Evolutionary conservation across 805 yeast species (phyloP), one percentile per base, ranked within the genome.

Genomic region (Ogataea paraovalis): DNA sequence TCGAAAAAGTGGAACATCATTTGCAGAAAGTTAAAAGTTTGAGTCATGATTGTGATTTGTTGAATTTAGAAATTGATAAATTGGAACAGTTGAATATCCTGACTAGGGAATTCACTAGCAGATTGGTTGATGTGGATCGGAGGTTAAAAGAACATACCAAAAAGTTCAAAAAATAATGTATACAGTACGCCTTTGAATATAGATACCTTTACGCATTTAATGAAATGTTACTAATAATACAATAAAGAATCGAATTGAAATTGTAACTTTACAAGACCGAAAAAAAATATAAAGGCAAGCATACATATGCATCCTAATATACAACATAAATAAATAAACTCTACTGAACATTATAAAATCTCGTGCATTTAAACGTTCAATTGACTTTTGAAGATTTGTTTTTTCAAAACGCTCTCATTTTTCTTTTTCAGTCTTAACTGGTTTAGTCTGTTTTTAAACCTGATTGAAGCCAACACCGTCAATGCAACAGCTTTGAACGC

Each of bases 401-500:
- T 50, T 39, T 62, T 63, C 14, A 60, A 47, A 7, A 22, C 25
- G 25, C 21, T 40, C 22, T 57, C 60, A 32, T 54, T 47, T 19
- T 27, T 33, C 36, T 53, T 52, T 38, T 49, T 53, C 7, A 39
- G 30, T 18, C 52, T 55, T 16, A 54, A n/a, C 39, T 59, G 62
- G 28, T 41, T 62, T 20, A 62, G 47, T 41, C 73, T 62, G 20
- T 68, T 61, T 48, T 60, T 63, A 28, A 72, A 63, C 43, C 74
- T 57, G 30, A 70, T 64, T 27, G 65, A 61, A 3, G 73, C 74
- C 36, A 71, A 53, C 20, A 70, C 75, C 33, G 63, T 62, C 44
- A 66, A 57, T 20, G 68, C 61, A 16, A 64, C 55, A 1, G 62
- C 57, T 41, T 50, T 58, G 23, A 69, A 57, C 2, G 62, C 53